These are phyloP conservation scores for Garcia nutans DNA, from an alignment of 345 rosid genomes.

Conservation along the genomic window DNA sequence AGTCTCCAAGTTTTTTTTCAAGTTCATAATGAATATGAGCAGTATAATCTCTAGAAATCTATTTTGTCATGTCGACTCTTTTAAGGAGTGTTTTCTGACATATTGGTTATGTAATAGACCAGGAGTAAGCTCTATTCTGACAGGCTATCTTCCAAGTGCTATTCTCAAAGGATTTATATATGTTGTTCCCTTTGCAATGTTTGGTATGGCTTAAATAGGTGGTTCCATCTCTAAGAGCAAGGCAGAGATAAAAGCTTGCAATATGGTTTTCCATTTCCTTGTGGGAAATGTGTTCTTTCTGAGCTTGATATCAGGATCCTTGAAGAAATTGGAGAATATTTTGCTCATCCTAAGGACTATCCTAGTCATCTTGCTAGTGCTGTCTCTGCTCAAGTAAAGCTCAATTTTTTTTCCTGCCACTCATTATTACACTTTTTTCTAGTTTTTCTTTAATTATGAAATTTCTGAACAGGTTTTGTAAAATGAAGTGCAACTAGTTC, in stretches of 20 bases:
- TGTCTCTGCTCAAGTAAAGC: slow-evolving; percentile 79
- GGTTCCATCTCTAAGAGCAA: slow-evolving; percentile 79
- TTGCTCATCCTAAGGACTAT: slow-evolving; percentile 62
- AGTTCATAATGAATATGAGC: not conserved
- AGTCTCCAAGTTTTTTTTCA: not conserved
- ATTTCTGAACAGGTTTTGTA: not conserved
- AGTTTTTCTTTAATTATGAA: not conserved
- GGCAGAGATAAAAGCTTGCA: slow-evolving; percentile 89
- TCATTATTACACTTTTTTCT: not conserved
- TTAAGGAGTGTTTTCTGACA: slow-evolving; percentile 11
- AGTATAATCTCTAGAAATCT: not conserved
- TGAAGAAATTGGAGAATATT: slow-evolving; percentile 76
- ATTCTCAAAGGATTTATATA: slow-evolving; percentile 79
- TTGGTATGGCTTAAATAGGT: slow-evolving; percentile 58
- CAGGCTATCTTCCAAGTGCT: slow-evolving; percentile 92
- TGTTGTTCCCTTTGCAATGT: slow-evolving; percentile 73
- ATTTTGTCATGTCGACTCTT: not conserved
- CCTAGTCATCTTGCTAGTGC: slow-evolving; percentile 86
- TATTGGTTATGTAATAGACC: slow-evolving; percentile 52
- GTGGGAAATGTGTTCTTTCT: slow-evolving; percentile 88
- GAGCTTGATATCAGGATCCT: slow-evolving; percentile 85
- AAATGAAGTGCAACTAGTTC: not conserved
- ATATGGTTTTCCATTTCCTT: slow-evolving; percentile 90
- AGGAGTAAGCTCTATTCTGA: slow-evolving; percentile 79
- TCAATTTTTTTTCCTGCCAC: slow-evolving; percentile 7